Conservation (phyloP, 208 protist genomes). For the Crithidia expoeki region DNA sequence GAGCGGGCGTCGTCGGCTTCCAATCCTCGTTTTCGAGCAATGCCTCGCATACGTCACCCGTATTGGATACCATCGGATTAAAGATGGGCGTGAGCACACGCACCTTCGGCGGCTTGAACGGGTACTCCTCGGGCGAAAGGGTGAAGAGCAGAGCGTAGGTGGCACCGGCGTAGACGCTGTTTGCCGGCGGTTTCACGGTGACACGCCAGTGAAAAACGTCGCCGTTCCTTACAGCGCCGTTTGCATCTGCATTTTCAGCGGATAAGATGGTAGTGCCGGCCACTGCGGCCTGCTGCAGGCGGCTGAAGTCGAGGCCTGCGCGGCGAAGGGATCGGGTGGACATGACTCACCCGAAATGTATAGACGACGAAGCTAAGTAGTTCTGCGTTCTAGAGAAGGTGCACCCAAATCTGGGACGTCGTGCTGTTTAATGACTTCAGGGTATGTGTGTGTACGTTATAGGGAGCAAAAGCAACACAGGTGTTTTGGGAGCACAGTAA, state of each 20-base stretch:
- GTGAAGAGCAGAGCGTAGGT: constrained; percentile 54
- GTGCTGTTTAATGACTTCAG: no score
- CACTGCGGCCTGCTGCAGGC: constrained; percentile 23
- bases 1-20: constrained; percentile 43
- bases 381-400: neutral
- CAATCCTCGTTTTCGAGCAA: constrained; percentile 46
- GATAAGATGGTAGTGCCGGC: constrained; percentile 7
- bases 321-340: constrained; percentile 32
- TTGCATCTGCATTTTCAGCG: constrained; percentile 16
- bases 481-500: no score
- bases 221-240: constrained; percentile 13
- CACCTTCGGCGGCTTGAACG: constrained; percentile 58
- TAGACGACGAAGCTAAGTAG: neutral
- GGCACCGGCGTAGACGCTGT: constrained; percentile 53
- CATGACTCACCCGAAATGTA: constrained; percentile 8
- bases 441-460: no score
- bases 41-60: constrained; percentile 56
- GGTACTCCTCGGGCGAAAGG: constrained; percentile 54
- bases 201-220: constrained; percentile 58
- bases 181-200: constrained; percentile 32
- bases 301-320: constrained; percentile 43
- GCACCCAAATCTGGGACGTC: no score
- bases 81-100: constrained; percentile 59
- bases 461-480: no score
- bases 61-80: constrained; percentile 54